A percentile compares a stretch with the other conserved stretches of the same genome.
phyloP scores from a whole-genome alignment of 2,329 filamentous ascomycete genomes.

The Neopestalotiopsis sp. region DNA sequence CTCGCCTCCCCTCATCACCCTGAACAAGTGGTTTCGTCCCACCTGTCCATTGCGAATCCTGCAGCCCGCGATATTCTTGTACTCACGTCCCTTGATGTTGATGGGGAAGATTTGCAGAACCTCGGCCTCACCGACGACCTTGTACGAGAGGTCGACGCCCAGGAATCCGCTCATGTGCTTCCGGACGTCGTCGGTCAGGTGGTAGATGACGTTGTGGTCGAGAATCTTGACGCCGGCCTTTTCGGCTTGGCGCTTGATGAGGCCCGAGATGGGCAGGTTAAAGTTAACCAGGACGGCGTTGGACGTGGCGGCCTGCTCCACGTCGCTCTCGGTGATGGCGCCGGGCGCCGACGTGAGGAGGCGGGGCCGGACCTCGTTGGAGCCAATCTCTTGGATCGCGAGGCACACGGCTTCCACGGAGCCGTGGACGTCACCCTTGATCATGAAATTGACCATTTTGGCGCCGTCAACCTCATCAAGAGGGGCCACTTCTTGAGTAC shows the following conservation, averaged over 20 bases:
- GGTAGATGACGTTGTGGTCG: constrained; percentile 87
- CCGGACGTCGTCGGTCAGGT: constrained; percentile 75
- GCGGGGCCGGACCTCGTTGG: constrained; percentile 79
- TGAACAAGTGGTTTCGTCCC: constrained; percentile 66
- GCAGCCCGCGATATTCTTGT: constrained; percentile 82
- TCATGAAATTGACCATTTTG: constrained; percentile 75
- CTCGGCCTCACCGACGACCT: constrained; percentile 87
- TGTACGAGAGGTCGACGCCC: constrained; percentile 67
- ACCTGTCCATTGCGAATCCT: constrained; percentile 84
- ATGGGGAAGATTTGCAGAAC: constrained; percentile 85
- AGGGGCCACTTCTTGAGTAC: constrained; percentile 36
- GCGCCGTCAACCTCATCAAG: constrained; percentile 46
- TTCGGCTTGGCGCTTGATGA: constrained; percentile 74
- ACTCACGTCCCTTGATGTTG: constrained; percentile 73
- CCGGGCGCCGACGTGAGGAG: constrained; percentile 82
- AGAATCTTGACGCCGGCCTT: constrained; percentile 76
- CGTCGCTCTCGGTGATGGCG: constrained; percentile 80
- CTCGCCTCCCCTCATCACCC: constrained; percentile 74
- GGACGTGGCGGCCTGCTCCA: constrained; percentile 84
- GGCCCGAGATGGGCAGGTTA: constrained; percentile 73
- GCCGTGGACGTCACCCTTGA: constrained; percentile 93
- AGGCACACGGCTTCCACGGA: constrained; percentile 90
- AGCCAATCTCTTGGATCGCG: constrained; percentile 79
- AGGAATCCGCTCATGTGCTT: constrained; percentile 72
- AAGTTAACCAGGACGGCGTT: constrained; percentile 83